Conservation (phyloP, 768 basidiomycete genomes). For the Amanita rimosa region DNA sequence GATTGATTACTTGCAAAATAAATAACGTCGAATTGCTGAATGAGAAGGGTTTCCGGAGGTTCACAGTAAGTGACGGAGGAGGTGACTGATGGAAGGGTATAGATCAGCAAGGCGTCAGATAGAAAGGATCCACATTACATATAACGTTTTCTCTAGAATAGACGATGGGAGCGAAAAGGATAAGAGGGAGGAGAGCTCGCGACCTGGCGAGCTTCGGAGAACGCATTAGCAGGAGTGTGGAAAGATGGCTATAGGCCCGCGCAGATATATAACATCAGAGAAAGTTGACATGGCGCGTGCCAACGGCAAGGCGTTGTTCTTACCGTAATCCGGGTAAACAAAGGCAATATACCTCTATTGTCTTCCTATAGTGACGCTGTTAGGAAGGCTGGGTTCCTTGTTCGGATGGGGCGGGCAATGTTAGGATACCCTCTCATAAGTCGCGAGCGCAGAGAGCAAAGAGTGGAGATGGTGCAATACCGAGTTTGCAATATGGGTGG, state of each 20-base stretch:
- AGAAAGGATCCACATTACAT: slow-evolving; percentile 34
- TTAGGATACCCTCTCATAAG: neutral
- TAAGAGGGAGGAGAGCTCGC: slow-evolving; percentile 43
- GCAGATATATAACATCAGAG: slow-evolving; percentile 5
- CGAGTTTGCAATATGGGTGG: neutral
- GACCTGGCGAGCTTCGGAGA: slow-evolving; percentile 60
- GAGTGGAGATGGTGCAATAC: neutral
- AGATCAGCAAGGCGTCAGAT: slow-evolving; percentile 7
- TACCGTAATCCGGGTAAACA: slow-evolving; percentile 2
- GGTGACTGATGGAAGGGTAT: slow-evolving; percentile 41
- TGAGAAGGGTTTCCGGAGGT: slow-evolving; percentile 67
- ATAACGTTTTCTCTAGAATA: slow-evolving; percentile 42
- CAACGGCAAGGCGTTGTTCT: slow-evolving; percentile 6
- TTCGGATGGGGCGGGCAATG: neutral
- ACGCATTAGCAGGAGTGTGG: slow-evolving; percentile 7
- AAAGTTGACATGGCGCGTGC: neutral
- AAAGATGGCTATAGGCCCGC: neutral
- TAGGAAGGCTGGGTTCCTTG: neutral
- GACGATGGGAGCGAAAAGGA: slow-evolving; percentile 20
- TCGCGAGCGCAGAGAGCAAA: neutral
- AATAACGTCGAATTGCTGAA: slow-evolving; percentile 65
- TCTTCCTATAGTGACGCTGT: neutral
- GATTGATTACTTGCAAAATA: slow-evolving; percentile 65
- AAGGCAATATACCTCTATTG: neutral
- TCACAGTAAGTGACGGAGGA: slow-evolving; percentile 84